A percentile compares a stretch with the other conserved stretches of the same genome.
These are phyloP conservation scores for Acidiella bohemica DNA, from an alignment of 495 filamentous ascomycete genomes.

Conservation along the genomic window DNA sequence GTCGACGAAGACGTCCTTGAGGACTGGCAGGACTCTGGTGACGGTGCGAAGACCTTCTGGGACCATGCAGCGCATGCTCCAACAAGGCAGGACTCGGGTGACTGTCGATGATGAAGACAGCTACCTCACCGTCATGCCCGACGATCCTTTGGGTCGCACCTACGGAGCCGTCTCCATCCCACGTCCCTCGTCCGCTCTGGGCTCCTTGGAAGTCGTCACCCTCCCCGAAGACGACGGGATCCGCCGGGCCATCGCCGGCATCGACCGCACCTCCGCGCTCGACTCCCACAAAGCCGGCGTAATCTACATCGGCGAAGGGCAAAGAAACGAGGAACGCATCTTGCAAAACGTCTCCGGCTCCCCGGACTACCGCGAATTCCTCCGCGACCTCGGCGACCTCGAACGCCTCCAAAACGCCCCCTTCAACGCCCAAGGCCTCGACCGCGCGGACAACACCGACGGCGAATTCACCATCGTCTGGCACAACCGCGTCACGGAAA, in stretches of 20 bases:
- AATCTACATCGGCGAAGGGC: constrained; percentile 76
- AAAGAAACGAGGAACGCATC: constrained; percentile 68
- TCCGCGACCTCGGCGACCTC: constrained; percentile 66
- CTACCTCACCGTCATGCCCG: constrained; percentile 33
- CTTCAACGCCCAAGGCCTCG: constrained; percentile 91
- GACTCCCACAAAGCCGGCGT: constrained; percentile 94
- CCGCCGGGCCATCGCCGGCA: constrained; percentile 58
- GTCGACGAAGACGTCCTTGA: constrained; percentile 11
- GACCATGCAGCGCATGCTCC: constrained; percentile 2
- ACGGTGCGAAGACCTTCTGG: constrained; percentile 14
- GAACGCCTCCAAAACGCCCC: constrained; percentile 63
- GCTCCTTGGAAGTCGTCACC: constrained; percentile 43
- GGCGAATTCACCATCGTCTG: constrained; percentile 81
- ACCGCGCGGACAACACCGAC: constrained; percentile 57
- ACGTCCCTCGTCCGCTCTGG: constrained; percentile 17
- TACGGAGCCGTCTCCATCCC: constrained; percentile 12
- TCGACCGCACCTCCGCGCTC: constrained; percentile 80
- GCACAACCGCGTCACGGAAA: constrained; percentile 86
- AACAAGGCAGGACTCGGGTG: background rate
- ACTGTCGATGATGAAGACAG: constrained; percentile 2
- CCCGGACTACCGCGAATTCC: constrained; percentile 70
- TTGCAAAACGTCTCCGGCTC: constrained; percentile 72
- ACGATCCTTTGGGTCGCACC: constrained; percentile 29
- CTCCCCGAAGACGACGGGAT: constrained; percentile 70
- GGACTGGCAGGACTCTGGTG: constrained; percentile 9